Percentiles rank a stretch among this genome's conserved stretches.
Conservation (phyloP, 2,329 filamentous ascomycete species). For the Pseudogymnoascus pannorum region DNA sequence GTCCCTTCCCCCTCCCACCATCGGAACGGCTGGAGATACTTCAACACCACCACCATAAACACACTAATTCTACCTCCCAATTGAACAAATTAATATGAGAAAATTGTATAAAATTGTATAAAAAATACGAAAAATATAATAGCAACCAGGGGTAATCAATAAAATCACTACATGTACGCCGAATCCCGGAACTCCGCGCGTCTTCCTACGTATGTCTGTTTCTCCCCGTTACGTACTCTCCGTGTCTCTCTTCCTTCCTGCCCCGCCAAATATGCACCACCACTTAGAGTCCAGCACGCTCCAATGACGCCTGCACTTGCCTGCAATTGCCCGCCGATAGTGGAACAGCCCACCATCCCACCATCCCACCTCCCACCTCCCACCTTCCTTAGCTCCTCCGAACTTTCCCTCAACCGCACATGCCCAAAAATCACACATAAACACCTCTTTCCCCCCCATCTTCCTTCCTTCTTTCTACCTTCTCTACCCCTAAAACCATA, state of each 20-base stretch:
- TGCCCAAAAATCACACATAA: not conserved
- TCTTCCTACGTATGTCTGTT: not conserved
- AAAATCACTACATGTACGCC: not conserved
- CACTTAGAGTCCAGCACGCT: not conserved
- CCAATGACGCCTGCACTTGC: not conserved
- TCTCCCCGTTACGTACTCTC: not conserved
- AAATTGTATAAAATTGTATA: not conserved
- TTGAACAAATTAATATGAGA: not conserved
- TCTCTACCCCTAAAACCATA: not conserved
- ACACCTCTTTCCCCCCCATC: slow-evolving; percentile 6
- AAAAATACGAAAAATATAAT: not conserved
- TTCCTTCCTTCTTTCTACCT: slow-evolving; percentile 9
- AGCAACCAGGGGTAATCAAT: not conserved
- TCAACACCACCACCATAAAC: not conserved
- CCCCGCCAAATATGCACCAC: not conserved
- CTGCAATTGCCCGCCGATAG: not conserved
- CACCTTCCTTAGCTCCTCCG: not conserved
- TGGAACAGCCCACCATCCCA: not conserved
- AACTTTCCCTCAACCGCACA: slow-evolving; percentile 4
- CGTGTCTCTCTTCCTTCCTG: not conserved
- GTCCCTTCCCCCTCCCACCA: not conserved
- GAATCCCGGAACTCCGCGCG: not conserved
- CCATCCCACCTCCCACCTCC: not conserved
- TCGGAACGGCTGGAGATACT: not conserved
- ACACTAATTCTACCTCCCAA: not conserved